A percentile compares a stretch with the other conserved stretches of the same genome.
Evolutionary conservation across 139 green algal species (phyloP).

Genomic region (Auxenochlorella pyrenoidosa): DNA sequence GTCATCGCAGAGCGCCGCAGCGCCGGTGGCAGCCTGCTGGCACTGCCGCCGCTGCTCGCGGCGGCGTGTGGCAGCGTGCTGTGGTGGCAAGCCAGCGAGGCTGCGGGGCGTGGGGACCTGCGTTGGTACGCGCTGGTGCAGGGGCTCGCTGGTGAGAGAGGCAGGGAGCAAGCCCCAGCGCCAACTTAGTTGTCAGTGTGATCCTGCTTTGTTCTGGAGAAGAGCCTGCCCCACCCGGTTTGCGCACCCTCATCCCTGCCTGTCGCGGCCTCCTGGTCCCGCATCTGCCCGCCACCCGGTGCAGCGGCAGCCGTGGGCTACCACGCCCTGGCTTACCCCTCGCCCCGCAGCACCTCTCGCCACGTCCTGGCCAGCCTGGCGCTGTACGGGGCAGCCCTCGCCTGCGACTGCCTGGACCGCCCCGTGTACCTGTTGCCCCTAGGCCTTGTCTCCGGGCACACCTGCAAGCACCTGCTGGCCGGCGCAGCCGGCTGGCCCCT

Average conservation of each 20-base stretch:
- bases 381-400: neutral
- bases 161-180: too few relatives aligned
- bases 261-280: neutral
- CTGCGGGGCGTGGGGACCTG: slow-evolving; percentile 3
- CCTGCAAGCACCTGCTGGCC: slow-evolving; percentile 13
- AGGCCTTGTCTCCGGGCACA: neutral
- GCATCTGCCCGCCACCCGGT: neutral
- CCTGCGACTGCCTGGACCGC: neutral
- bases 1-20: neutral
- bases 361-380: neutral
- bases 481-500: slow-evolving; percentile 2
- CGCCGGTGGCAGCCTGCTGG: neutral
- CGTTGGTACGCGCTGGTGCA: slow-evolving; percentile 6
- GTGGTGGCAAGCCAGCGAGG: slow-evolving; percentile 12
- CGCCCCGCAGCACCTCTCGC: too few relatives aligned
- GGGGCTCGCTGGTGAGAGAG: neutral
- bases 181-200: too few relatives aligned
- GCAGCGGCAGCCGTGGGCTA: neutral
- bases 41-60: neutral
- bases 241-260: neutral
- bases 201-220: too few relatives aligned
- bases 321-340: neutral
- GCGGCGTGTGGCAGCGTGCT: neutral
- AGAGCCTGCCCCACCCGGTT: too few relatives aligned
- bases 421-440: neutral